phyloP scores from a whole-genome alignment of 2,329 filamentous ascomycete genomes.

The Hypoxylon sp. region DNA sequence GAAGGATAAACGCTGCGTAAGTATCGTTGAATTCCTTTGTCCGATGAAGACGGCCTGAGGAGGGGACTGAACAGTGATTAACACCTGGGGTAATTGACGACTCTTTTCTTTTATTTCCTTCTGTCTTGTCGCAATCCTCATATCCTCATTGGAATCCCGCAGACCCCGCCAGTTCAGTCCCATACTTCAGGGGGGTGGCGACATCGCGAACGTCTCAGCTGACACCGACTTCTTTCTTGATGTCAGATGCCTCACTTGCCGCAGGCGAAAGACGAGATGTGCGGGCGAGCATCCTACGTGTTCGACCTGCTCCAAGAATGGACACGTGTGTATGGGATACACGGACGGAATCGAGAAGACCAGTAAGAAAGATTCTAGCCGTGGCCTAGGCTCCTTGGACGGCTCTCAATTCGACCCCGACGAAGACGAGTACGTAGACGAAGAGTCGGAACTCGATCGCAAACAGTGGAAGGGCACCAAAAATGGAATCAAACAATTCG shows the following conservation, averaged over 20 bases:
- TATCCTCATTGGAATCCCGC: constrained; percentile 30
- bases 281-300: constrained; percentile 80
- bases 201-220: constrained; percentile 43
- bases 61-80: constrained; percentile 36
- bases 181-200: constrained; percentile 28
- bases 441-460: constrained; percentile 52
- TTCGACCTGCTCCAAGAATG: constrained; percentile 80
- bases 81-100: constrained; percentile 40
- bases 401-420: constrained; percentile 53
- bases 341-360: constrained; percentile 66
- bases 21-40: constrained; percentile 55
- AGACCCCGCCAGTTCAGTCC: constrained; percentile 40
- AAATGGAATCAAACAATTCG: constrained; percentile 47
- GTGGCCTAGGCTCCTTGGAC: constrained; percentile 28
- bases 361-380: constrained; percentile 52
- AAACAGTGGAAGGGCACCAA: constrained; percentile 52
- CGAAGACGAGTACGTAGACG: constrained; percentile 57
- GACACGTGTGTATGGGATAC: constrained; percentile 78
- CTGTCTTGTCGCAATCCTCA: constrained; percentile 37
- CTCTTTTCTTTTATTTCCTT: constrained; percentile 33
- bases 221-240: constrained; percentile 35
- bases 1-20: constrained; percentile 84
- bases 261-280: constrained; percentile 82
- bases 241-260: constrained; percentile 77
- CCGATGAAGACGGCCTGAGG: constrained; percentile 27